phyloP scores from a whole-genome alignment of 768 basidiomycete genomes.

The Termitomyces heimii region DNA sequence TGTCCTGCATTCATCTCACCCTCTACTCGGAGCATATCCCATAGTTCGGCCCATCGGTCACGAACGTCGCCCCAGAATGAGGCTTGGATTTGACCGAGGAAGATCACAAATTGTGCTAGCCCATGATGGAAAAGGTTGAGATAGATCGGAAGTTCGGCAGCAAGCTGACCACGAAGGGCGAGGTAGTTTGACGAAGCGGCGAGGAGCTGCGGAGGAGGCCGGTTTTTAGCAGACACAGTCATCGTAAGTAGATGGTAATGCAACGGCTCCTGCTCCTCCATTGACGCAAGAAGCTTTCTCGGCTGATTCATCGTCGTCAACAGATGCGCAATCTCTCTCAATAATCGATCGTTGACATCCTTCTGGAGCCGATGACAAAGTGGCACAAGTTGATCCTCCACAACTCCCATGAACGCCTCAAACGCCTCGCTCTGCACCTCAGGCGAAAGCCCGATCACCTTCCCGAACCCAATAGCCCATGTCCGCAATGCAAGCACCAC shows the following conservation, averaged over 20 bases:
- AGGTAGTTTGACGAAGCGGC: conserved; percentile 75
- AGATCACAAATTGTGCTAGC: conserved; percentile 42
- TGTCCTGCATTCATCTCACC: conserved; percentile 63
- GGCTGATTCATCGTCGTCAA: conserved; percentile 58
- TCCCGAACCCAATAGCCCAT: conserved; percentile 65
- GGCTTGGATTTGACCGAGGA: conserved; percentile 52
- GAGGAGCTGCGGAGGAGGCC: conserved; percentile 61
- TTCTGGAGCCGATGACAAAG: conserved; percentile 48
- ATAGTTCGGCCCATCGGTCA: conserved; percentile 72
- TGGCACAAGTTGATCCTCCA: conserved; percentile 47
- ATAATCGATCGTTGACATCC: conserved; percentile 44
- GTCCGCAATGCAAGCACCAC: conserved; percentile 43
- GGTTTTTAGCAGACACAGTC: conserved; percentile 53
- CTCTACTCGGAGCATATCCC: conserved; percentile 75
- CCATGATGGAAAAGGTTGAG: conserved; percentile 55
- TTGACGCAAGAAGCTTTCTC: conserved; percentile 58
- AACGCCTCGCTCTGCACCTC: conserved; percentile 54
- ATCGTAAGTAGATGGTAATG: conserved; percentile 68
- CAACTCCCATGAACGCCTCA: conserved; percentile 60
- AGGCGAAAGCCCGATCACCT: conserved; percentile 55
- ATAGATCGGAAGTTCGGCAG: conserved; percentile 64
- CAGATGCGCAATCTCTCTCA: conserved; percentile 53
- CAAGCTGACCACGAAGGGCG: conserved; percentile 68
- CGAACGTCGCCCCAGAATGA: conserved; percentile 55
- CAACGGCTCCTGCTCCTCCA: conserved; percentile 68